These are phyloP conservation scores for Cercospora sesami DNA, from an alignment of 2,329 filamentous ascomycete species.

Conservation along the genomic window DNA sequence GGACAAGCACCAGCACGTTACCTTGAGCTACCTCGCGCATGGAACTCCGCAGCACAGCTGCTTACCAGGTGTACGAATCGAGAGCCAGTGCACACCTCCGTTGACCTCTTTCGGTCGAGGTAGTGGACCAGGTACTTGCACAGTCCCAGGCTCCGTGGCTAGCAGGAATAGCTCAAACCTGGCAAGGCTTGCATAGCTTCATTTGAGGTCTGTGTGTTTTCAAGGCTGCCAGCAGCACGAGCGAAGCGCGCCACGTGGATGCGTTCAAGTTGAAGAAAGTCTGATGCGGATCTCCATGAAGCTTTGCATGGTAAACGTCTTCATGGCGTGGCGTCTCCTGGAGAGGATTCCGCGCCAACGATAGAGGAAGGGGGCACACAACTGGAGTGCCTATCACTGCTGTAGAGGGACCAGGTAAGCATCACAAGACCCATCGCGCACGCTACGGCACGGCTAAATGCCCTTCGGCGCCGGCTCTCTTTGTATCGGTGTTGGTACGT, in stretches of 20 bases:
- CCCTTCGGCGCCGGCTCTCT: neutral
- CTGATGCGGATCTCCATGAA: neutral
- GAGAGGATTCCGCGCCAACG: neutral
- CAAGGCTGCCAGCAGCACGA: neutral
- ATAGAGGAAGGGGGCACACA: neutral
- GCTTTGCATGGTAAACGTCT: neutral
- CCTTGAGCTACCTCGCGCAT: neutral
- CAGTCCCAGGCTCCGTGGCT: neutral
- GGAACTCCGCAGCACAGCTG: neutral
- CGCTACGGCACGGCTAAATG: neutral
- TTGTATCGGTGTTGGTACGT: neutral
- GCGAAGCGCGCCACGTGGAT: neutral
- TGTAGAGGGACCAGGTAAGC: neutral
- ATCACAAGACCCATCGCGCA: neutral
- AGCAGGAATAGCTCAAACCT: neutral
- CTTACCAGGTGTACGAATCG: neutral
- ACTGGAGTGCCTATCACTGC: neutral
- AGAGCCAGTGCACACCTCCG: neutral
- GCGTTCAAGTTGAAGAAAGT: neutral
- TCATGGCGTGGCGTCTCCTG: neutral
- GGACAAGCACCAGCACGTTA: neutral
- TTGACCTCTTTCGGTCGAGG: neutral
- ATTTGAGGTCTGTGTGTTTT: neutral
- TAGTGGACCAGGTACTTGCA: neutral
- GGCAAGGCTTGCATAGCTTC: neutral